Evolutionary conservation across 2,329 filamentous ascomycete genomes (phyloP), one percentile per base, ranked within the genome.

Genomic region (Helminthosporium solani): DNA sequence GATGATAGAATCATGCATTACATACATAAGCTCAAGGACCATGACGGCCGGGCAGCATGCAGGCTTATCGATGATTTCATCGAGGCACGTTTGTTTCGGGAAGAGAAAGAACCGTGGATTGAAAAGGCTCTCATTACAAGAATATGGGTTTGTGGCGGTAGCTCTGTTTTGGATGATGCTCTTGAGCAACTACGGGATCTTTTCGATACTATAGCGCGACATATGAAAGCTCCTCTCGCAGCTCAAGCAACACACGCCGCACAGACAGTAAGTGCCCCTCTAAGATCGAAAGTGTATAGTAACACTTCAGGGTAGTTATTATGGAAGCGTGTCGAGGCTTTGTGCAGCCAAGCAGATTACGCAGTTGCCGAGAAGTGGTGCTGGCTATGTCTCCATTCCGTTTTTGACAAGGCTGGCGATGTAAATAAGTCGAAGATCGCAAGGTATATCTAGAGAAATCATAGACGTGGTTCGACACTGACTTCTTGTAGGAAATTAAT

Each of bases 311-410:
- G 53, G 43, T 43, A 92, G 87, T 68, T 96, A 3, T 71, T 96
- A 3, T 96, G 90, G 90, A 94, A 90, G 68, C 80, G 78, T 20
- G 75, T 88, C n/a, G 86, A 90, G 42, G 69, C 75, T 1, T 74
- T 75, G 12, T 82, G 81, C 50, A 70, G 70, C 1, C 75, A 79
- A 25, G 73, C 76, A 1, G 70, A 82, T 14, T 80, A 79, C 44
- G 72, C 76, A 2, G 54, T 74, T 12, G 80, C 86, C 1, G 79
- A 86, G 51, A 70, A 74, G 40, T 96, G 89, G 90, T 95, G 88
- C 57, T 75, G 69, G 7, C 64, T 90, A 15, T 84, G 87, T 0
- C 73, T 87, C 11, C 85, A 90, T 59, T 64, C 73, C 0, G 60
- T 88, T 0, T 90, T 96, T 53, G 71, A 78, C 11, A 80, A 80